These are phyloP conservation scores for Boletus patriciae DNA, from an alignment of 768 basidiomycete species.

Conservation along the genomic window DNA sequence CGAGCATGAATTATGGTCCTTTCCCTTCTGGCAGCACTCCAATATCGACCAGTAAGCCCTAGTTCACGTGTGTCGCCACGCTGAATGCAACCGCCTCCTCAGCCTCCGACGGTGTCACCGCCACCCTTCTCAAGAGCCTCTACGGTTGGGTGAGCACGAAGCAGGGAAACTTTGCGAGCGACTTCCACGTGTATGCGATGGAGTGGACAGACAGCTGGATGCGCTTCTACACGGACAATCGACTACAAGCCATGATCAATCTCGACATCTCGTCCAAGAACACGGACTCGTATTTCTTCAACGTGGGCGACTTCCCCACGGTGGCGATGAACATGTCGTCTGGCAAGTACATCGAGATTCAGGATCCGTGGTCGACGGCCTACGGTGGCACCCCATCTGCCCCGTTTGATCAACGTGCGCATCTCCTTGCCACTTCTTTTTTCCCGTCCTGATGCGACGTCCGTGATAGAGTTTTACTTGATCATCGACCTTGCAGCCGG, in stretches of 20 bases:
- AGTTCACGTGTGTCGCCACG: too few relatives aligned
- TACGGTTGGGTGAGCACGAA: conserved; percentile 40
- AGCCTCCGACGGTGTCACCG: conserved; percentile 11
- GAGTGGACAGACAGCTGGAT: conserved; percentile 62
- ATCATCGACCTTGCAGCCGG: conserved; percentile 81
- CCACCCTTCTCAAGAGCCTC: conserved; percentile 35
- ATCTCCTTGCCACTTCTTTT: not conserved
- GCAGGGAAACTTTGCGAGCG: conserved; percentile 45
- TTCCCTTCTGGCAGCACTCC: conserved; percentile 36
- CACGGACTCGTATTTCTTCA: conserved; percentile 51
- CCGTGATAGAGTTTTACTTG: conserved; percentile 68
- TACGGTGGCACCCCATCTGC: conserved; percentile 47
- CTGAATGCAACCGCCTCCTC: not conserved
- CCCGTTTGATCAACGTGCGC: conserved; percentile 39
- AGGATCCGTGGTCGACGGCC: conserved; percentile 50
- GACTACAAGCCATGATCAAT: conserved; percentile 52
- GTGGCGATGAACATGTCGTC: conserved; percentile 46
- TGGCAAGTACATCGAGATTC: conserved; percentile 39
- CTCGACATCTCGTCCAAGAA: conserved; percentile 44
- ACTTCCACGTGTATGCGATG: conserved; percentile 54
- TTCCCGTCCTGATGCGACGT: conserved; percentile 8
- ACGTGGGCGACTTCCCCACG: conserved; percentile 49
- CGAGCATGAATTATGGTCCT: conserved; percentile 70
- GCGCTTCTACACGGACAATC: conserved; percentile 53
- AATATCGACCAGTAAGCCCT: conserved; percentile 29